Base-by-base conservation (phyloP, 2,329 filamentous ascomycete species). In the Aspergillus pseudoglaucus region DNA sequence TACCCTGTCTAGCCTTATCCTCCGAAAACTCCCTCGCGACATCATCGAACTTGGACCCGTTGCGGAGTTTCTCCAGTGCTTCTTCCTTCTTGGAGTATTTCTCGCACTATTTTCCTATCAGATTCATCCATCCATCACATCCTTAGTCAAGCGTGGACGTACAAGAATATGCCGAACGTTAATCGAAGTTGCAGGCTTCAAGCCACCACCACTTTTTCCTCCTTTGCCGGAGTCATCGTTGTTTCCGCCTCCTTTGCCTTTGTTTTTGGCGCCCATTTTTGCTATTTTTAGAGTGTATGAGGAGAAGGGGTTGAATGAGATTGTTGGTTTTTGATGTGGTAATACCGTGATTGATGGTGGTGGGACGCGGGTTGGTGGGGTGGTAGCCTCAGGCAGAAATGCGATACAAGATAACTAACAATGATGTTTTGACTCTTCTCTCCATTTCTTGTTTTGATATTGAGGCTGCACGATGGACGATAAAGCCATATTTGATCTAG, bases 51-150 rank as follows among this genome's bases (percentile, higher is more conserved):
- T 83, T 83, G 10, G 68, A 69, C 4, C 82, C 82, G 22, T 75
- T 74, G 41, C 76, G 73, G 14, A 85, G 61, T 58, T 83, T 83
- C 53, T 76, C 75, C 3, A 84, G 60, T 2, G 82, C 82, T 62
- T 83, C 79, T 70, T 84, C 81, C 59, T 84, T 84, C 63, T 82
- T 83, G 41, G 74, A 72, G 65, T 82, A 76, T 64, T 85, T 84
- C 58, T 80, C 80, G 63, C 81, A 84, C 59, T n/a, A n/a, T 76
- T 38, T 10, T 35, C n/a, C n/a, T n/a, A n/a, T n/a, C n/a, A n/a
- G n/a, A n/a, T n/a, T n/a, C n/a, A n/a, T n/a, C n/a, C n/a, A n/a
- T n/a, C n/a, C n/a, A n/a, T n/a, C n/a, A n/a, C n/a, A n/a, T n/a
- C n/a, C n/a, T n/a, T n/a, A n/a, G n/a, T n/a, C n/a, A n/a, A n/a